Conservation (phyloP, 768 basidiomycete species). For the Coprinellus aureogranulatus region DNA sequence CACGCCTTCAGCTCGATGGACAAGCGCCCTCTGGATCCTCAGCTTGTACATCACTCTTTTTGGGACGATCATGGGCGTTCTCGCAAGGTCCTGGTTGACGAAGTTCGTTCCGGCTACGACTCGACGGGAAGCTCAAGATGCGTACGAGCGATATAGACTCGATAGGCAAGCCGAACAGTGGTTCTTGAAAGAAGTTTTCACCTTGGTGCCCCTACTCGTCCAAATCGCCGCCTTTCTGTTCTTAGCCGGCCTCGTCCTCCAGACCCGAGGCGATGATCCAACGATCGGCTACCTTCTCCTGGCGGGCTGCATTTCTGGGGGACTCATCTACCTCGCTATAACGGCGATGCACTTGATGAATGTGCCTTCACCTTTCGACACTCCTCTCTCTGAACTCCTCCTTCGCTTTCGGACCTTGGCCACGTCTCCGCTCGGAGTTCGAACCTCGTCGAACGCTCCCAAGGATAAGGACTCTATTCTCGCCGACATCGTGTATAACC, state of each 20-base stretch:
- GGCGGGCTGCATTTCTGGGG: background rate
- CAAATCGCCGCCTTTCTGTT: slow-evolving; percentile 17
- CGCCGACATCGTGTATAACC: background rate
- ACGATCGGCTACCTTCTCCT: background rate
- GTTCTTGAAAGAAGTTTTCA: slow-evolving; percentile 14
- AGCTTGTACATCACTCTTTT: slow-evolving; percentile 24
- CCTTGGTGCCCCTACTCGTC: slow-evolving; percentile 13
- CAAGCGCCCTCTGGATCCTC: slow-evolving; percentile 24
- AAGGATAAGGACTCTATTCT: background rate
- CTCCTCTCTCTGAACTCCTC: slow-evolving; percentile 3
- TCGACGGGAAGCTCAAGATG: slow-evolving; percentile 14
- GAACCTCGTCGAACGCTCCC: background rate
- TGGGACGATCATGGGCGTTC: slow-evolving; percentile 24
- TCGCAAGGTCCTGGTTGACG: slow-evolving; percentile 20
- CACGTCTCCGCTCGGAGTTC: too few relatives aligned
- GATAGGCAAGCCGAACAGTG: slow-evolving; percentile 16
- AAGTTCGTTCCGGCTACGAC: slow-evolving; percentile 14
- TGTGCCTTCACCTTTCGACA: background rate
- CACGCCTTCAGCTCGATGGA: too few relatives aligned
- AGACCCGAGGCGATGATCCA: background rate
- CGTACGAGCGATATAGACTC: slow-evolving; percentile 16
- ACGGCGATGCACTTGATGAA: background rate
- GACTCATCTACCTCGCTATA: background rate
- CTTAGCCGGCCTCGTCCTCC: slow-evolving; percentile 15
- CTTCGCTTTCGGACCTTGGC: too few relatives aligned